Evolutionary conservation across 2,329 filamentous ascomycete genomes (phyloP), one percentile per base, ranked within the genome.

Genomic region (Erysiphe neolycopersici): DNA sequence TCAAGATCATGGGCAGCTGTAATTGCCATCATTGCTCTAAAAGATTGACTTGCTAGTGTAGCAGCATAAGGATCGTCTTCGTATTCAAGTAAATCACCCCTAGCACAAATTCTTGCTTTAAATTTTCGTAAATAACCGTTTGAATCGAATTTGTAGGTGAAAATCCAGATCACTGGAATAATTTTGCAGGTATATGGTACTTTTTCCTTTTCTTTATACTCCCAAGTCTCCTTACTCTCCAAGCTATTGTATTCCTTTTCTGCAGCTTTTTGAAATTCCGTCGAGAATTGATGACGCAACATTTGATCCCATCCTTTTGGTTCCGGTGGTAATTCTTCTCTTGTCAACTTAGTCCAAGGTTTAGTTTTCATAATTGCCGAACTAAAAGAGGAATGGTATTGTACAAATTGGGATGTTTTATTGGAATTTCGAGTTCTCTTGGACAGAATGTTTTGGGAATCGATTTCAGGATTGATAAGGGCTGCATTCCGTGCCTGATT

Each of bases 141-240:
- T 11, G 41, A 44, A 32, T 55, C 45, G 16, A 54, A 48, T 39
- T 56, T 57, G 41, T 56, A 54, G 10, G 31, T 49, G 38, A 49
- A 56, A 2, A 42, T 29, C 29, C 26, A 41, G 14, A 41, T 41
- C 16, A 42, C 8, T 33, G 40, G 40, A 13, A 42, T 8, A 26
- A 26, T 26, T 26, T 26, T 26, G 22, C 22, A 26, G 6, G 22
- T 5, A 26, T 26, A 4, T 26, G 22, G 6, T 26, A 26, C 22
- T 26, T 26, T 26, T 8, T 26, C 22, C 6, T 26, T 26, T 26
- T 26, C 22, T 26, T 26, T 26, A 26, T 26, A 26, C 6, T 26
- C 22, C 22, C 22, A 26, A 26, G 22, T 26, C 22, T 26, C 6
- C 22, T 26, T 26, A 26, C 22, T 26, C 22, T 26, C 22, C 22